A percentile compares a stretch with the other conserved stretches of the same genome.
Conservation (phyloP, 495 filamentous ascomycete genomes). For the Tuber umbilicatum region DNA sequence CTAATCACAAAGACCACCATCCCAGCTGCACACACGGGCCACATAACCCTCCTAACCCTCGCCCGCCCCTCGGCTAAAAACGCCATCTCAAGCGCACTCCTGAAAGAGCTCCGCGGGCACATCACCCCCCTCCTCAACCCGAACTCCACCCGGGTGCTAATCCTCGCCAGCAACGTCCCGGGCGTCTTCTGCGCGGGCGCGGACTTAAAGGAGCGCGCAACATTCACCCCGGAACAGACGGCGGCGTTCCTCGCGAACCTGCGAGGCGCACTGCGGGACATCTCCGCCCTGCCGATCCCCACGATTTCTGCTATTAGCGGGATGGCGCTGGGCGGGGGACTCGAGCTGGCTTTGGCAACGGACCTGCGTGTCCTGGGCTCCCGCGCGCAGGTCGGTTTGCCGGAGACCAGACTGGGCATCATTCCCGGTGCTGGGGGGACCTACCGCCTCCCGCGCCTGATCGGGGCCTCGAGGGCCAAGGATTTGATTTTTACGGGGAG, state of each 20-base stretch:
- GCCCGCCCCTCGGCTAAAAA: slow-evolving; percentile 80
- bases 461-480: slow-evolving; percentile 67
- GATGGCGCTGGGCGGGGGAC: slow-evolving; percentile 79
- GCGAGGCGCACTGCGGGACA: slow-evolving; percentile 59
- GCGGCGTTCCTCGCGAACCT: slow-evolving; percentile 67
- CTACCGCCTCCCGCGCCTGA: slow-evolving; percentile 67
- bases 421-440: slow-evolving; percentile 93
- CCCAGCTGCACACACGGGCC: slow-evolving; percentile 71
- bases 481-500: slow-evolving; percentile 84
- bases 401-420: slow-evolving; percentile 86
- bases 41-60: slow-evolving; percentile 79
- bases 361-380: slow-evolving; percentile 76
- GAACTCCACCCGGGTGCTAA: slow-evolving; percentile 65
- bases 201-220: slow-evolving; percentile 79
- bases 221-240: slow-evolving; percentile 69
- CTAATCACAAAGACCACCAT: slow-evolving; percentile 64
- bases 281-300: slow-evolving; percentile 70
- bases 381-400: slow-evolving; percentile 67
- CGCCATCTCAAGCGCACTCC: slow-evolving; percentile 72
- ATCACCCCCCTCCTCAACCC: slow-evolving; percentile 63
- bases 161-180: slow-evolving; percentile 71
- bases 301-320: slow-evolving; percentile 79
- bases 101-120: slow-evolving; percentile 62
- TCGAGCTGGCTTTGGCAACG: slow-evolving; percentile 82
- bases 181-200: slow-evolving; percentile 87